Base-by-base conservation (phyloP, 495 filamentous ascomycete genomes). In the Pyrenula massariospora region DNA sequence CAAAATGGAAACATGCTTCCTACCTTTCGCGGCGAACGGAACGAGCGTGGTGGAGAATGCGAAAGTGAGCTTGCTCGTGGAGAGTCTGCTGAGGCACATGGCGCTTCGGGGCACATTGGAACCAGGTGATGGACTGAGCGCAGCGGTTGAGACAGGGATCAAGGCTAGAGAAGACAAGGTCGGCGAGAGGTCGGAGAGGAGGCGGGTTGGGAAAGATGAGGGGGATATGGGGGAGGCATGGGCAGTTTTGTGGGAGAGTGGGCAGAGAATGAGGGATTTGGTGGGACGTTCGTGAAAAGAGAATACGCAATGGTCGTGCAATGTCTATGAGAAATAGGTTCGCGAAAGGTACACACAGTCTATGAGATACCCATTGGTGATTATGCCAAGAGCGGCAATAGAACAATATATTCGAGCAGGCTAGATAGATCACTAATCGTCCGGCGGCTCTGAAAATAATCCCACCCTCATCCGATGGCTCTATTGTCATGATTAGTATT, bases 1-100 rank as follows among this genome's bases (percentile, higher is more conserved):
- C 1, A 80, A 86, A 25, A 68, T 96, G 22, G 78, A 87, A 58
- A 57, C 73, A 50, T 83, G 80, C 63, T 94, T 83, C 63, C 73
- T 95, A 1, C 90, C 89, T 0, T 88, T 76, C 54, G 69, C 84
- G 1, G 89, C 91, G 0, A 83, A 79, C 51, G 82, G 76, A 0
- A 67, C 77, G 3, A 80, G 74, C 5, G 67, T 77, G 0, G 76
- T 76, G 3, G 88, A 94, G 52, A 96, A 96, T 63, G 84, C 86
- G 2, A 91, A 90, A 68, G 74, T 96, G 25, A 85, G 85, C 2
- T 68, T 96, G 2, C 64, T 88, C 53, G 66, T 96, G 0, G 92
- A 98, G 68, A 75, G 75, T 0, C 65, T 94, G 55, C 59, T 92
- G 54, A 76, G 84, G 50, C 68, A 86, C 2, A 63, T 91, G n/a